Evolutionary conservation across 345 rosid species (phyloP), one percentile per base, ranked within the genome.

Genomic region (Eucalyptus tenuipes): DNA sequence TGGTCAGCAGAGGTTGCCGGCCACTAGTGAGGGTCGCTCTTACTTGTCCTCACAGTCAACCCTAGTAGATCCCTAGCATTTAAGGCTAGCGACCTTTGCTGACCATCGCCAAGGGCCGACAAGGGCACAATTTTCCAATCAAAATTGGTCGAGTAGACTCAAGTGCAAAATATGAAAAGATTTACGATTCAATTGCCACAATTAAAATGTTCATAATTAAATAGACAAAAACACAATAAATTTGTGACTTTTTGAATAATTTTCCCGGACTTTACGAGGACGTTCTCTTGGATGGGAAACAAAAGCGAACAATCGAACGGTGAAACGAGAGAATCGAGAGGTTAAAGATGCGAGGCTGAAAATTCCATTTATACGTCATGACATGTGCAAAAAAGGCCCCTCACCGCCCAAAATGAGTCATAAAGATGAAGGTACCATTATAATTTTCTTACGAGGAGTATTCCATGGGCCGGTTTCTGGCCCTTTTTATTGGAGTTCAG

Each of bases 101-200:
- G 29, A 55, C 29, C 13, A 55, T 24, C 1, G 1, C 11, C 13
- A 8, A 8, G 61, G 13, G 5, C 6, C 6, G 1, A 22, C 6
- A 1, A 24, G 11, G 12, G 61, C 27, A 24, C 29, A 24, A 55
- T 55, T 55, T 22, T 10, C 27, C 6, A 8, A 22, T 24, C 3
- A 24, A 55, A 55, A 10, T 55, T 24, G 13, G 2, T 55, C 13
- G 0, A 55, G 24, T 24, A 24, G 29, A 55, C 6, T 24, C 6
- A 24, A 10, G 13, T 55, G 13, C 4, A 24, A 55, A 55, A 55
- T 24, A 6, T 55, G 29, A 55, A 10, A 55, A 24, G 5, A 24
- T 9, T 55, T 55, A 55, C 10, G 3, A 55, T 55, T 24, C 7
- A 55, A 24, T 55, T 24, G 6, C 1, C 6, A 24, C 3, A 55